phyloP scores from a whole-genome alignment of 2,329 filamentous ascomycete species.

The Teratosphaeria viscida region DNA sequence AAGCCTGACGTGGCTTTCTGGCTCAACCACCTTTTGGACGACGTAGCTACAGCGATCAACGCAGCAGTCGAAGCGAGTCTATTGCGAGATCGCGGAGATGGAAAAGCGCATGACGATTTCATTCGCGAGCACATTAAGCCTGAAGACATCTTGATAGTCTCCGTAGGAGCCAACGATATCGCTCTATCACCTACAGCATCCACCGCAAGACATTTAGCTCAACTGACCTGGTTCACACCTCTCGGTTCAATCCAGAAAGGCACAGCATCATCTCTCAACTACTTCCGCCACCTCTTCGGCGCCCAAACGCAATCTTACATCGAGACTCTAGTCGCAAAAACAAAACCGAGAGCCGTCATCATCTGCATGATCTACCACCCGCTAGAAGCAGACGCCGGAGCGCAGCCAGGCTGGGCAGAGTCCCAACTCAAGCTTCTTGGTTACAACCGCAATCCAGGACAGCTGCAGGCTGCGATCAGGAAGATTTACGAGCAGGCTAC shows the following conservation, averaged over 20 bases:
- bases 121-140: constrained; percentile 3
- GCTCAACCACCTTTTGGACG: constrained; percentile 3
- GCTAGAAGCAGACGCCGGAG: constrained; percentile 1
- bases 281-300: constrained; percentile 6
- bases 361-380: constrained; percentile 7
- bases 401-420: constrained; percentile 5
- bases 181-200: constrained; percentile 3
- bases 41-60: constrained; percentile 2
- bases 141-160: constrained; percentile 4
- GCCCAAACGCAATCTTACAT: constrained; percentile 4
- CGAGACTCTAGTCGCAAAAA: not conserved
- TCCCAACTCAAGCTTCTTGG: constrained; percentile 4
- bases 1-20: constrained; percentile 7
- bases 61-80: constrained; percentile 6
- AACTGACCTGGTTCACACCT: constrained; percentile 4
- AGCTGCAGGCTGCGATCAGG: constrained; percentile 5
- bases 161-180: constrained; percentile 6
- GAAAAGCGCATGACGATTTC: constrained; percentile 3
- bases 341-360: constrained; percentile 3
- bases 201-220: constrained; percentile 4
- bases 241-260: constrained; percentile 3
- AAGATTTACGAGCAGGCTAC: constrained; percentile 8
- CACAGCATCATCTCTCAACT: constrained; percentile 1
- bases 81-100: constrained; percentile 1
- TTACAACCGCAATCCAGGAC: constrained; percentile 2